A percentile compares a stretch with the other conserved stretches of the same genome.
Conservation (phyloP, 1,284 basidiomycete species). For the Fistulinella cinereoalba region DNA sequence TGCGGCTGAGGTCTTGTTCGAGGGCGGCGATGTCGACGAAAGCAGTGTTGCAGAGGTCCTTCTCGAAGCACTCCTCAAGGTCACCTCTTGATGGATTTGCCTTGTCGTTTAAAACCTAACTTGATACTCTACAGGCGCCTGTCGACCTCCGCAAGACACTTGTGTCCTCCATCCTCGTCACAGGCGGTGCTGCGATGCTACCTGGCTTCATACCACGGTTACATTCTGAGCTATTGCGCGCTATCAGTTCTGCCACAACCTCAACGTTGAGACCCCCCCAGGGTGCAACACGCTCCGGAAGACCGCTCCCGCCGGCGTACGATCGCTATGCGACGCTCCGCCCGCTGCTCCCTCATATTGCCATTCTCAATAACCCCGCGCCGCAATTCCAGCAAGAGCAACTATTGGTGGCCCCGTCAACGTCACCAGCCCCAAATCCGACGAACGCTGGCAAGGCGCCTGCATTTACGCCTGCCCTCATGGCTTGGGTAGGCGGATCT, state of each 20-base stretch:
- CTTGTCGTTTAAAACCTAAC: neutral
- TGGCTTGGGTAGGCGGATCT: slow-evolving; percentile 93
- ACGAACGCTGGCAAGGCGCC: slow-evolving; percentile 74
- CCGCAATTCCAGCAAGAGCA: slow-evolving; percentile 43
- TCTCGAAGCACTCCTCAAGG: slow-evolving; percentile 76
- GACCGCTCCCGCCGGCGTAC: slow-evolving; percentile 47
- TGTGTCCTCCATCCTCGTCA: slow-evolving; percentile 77
- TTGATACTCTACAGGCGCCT: slow-evolving; percentile 58
- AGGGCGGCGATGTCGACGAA: slow-evolving; percentile 85
- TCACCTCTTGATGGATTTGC: too few species aligned
- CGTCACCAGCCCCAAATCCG: neutral
- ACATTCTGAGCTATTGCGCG: slow-evolving; percentile 67
- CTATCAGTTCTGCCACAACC: slow-evolving; percentile 44
- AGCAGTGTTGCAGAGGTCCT: slow-evolving; percentile 79
- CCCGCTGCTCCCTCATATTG: slow-evolving; percentile 65
- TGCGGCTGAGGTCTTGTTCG: slow-evolving; percentile 87
- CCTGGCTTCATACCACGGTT: slow-evolving; percentile 90
- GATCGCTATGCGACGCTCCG: slow-evolving; percentile 74
- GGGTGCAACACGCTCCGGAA: slow-evolving; percentile 37
- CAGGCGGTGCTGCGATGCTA: slow-evolving; percentile 88
- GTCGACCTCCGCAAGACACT: slow-evolving; percentile 84
- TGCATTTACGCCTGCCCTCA: slow-evolving; percentile 73
- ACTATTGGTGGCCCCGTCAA: neutral
- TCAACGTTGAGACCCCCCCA: slow-evolving; percentile 34
- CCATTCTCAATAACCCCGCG: slow-evolving; percentile 81